Conservation (phyloP, 495 filamentous ascomycete genomes). For the Aspergillus bridgeri region DNA sequence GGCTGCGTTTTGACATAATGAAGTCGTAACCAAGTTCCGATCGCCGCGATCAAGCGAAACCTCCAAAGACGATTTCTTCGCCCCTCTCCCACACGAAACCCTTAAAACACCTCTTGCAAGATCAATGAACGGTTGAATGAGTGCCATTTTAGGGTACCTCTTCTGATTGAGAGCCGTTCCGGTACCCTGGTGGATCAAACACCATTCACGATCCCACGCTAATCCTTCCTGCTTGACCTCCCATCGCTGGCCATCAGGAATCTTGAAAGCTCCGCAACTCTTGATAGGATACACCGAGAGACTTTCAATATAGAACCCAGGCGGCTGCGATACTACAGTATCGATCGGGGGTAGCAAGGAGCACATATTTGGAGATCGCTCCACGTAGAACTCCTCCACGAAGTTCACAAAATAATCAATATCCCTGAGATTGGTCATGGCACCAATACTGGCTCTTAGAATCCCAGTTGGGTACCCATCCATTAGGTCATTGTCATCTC, state of each 20-base stretch:
- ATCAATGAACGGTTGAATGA: constrained; percentile 69
- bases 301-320: constrained; percentile 52
- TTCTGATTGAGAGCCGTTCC: constrained; percentile 78
- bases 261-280: constrained; percentile 74
- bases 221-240: constrained; percentile 73
- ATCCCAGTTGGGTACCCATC: constrained; percentile 82
- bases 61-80: constrained; percentile 31
- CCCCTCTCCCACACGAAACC: constrained; percentile 32
- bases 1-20: constrained; percentile 30
- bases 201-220: constrained; percentile 94
- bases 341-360: constrained; percentile 20
- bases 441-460: constrained; percentile 79
- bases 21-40: constrained; percentile 49
- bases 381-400: constrained; percentile 73
- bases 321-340: constrained; percentile 15
- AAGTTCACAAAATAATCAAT: constrained; percentile 67
- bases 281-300: constrained; percentile 82
- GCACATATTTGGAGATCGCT: constrained; percentile 32
- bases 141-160: constrained; percentile 75
- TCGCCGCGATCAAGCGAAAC: constrained; percentile 59
- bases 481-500: constrained; percentile 75
- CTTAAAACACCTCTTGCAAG: constrained; percentile 56
- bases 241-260: constrained; percentile 65
- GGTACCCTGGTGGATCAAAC: constrained; percentile 78
- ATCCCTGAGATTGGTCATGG: constrained; percentile 81